These are phyloP conservation scores for Tranzscheliella williamsii DNA, from an alignment of 1,284 basidiomycete genomes.

Conservation along the genomic window DNA sequence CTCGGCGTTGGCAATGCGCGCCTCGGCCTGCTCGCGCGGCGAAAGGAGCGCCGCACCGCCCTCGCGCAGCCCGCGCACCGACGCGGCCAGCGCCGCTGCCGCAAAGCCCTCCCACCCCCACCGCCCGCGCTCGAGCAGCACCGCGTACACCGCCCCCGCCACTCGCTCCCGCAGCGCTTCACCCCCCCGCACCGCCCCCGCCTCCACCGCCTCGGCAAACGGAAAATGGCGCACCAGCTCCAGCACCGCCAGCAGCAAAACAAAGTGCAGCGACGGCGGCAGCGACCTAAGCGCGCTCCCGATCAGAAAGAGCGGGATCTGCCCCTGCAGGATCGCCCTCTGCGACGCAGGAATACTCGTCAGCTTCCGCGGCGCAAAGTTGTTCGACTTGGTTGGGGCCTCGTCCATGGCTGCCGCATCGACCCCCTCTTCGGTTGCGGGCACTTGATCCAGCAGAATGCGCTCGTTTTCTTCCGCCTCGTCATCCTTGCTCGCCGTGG, in stretches of 20 bases:
- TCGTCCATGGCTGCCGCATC: conserved; percentile 9
- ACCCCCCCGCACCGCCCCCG: conserved; percentile 23
- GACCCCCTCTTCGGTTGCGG: conserved; percentile 26
- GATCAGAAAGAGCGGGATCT: conserved; percentile 47
- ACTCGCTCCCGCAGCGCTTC: conserved; percentile 36
- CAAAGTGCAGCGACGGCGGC: conserved; percentile 40
- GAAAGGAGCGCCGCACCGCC: not conserved
- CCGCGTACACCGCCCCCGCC: conserved; percentile 28
- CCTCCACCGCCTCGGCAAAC: conserved; percentile 35
- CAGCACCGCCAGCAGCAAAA: conserved; percentile 36
- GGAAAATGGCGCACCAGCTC: conserved; percentile 46
- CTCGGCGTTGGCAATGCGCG: conserved; percentile 18
- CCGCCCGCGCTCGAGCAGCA: conserved; percentile 19
- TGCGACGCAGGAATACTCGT: conserved; percentile 40
- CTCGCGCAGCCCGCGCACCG: conserved; percentile 12
- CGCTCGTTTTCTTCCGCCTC: conserved; percentile 18
- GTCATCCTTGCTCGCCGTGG: not conserved
- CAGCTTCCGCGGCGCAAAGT: conserved; percentile 13
- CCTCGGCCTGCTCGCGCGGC: conserved; percentile 16
- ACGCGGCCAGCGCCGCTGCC: conserved; percentile 21
- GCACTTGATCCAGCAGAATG: conserved; percentile 27
- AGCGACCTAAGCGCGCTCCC: conserved; percentile 33
- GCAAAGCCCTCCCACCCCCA: conserved; percentile 22
- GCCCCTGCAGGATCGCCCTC: conserved; percentile 41
- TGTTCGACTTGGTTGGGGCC: conserved; percentile 15